Evolutionary conservation across 345 rosid species (phyloP).

Genomic region (Ceriops decandra): DNA sequence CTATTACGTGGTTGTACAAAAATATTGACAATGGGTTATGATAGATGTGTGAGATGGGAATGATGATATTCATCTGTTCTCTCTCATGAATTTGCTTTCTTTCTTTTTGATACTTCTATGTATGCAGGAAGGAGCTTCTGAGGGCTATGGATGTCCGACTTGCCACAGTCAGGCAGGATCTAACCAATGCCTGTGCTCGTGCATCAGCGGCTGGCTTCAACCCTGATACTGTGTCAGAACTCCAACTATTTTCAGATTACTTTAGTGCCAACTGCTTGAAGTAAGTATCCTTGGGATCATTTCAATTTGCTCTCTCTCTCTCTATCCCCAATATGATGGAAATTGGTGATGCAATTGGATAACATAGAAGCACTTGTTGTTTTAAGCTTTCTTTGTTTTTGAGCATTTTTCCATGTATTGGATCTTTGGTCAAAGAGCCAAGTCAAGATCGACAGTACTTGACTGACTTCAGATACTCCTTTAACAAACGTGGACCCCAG

Average conservation of each 20-base stretch:
- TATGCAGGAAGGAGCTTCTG: constrained; percentile 82
- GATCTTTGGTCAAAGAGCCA: background rate
- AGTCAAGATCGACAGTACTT: background rate
- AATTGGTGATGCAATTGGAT: background rate
- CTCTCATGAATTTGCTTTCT: background rate
- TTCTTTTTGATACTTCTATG: constrained; percentile 1
- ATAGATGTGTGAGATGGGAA: constrained; percentile 1
- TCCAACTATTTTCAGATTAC: constrained; percentile 70
- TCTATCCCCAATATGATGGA: background rate
- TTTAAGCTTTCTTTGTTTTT: no score
- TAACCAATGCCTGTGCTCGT: constrained; percentile 63
- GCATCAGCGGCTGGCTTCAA: constrained; percentile 90
- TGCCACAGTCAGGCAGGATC: constrained; percentile 74
- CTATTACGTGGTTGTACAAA: background rate
- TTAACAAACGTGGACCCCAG: background rate
- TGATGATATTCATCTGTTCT: background rate
- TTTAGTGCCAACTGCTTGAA: constrained; percentile 87
- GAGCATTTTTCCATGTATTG: no score
- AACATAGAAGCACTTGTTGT: background rate
- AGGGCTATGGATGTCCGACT: constrained; percentile 95
- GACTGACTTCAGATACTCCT: background rate
- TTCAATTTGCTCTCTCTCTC: background rate
- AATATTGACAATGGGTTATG: background rate
- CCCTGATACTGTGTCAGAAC: constrained; percentile 60
- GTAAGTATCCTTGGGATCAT: constrained; percentile 46